Base-by-base conservation (phyloP, 345 rosid genomes). In the Kandelia obovata region DNA sequence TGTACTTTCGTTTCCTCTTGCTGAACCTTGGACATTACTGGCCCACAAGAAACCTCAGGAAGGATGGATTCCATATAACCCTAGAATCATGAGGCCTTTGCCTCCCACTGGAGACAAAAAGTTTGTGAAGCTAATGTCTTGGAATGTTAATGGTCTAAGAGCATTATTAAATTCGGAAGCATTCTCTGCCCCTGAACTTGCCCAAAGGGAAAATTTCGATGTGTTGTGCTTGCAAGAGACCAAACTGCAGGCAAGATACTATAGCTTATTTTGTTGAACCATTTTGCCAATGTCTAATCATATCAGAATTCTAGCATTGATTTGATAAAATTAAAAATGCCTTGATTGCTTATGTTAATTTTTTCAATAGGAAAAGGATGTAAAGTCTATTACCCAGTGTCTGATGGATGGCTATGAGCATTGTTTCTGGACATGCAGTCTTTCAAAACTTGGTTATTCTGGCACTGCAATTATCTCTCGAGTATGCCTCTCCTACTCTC, bases 111-210 rank as follows among this genome's bases (percentile, higher is more conserved):
- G 66, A 67, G 87, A 83, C 69, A 71, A 82, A 27, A 79, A 80
- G 72, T 82, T 57, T 75, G 67, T 87, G 69, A 94, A 88, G 76
- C 69, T 94, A 64, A 65, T 91, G 88, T 91, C 98, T 64, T 94
- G 98, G 98, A 94, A 91, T 77, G 97, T 94, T 71, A 94, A 94
- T 80, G 97, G 98, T 26, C 73, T 94, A 68, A 82, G 96, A 81
- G 96, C 96, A 71, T 72, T 91, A 75, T 62, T 87, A 81, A 94
- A 91, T 82, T 66, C 69, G 21, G 83, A 83, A 78, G 86, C 90
- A 26, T 91, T 84, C 81, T 89, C 96, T 61, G 92, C 88, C 10
- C 79, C 79, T 69, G 86, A 91, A 72, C 95, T 94, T 78, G 96
- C 98, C 43, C 80, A 85, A 73, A 84, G 85, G 81, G 97, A 92